phyloP scores from a whole-genome alignment of 768 basidiomycete species.

The Trametes villosa region DNA sequence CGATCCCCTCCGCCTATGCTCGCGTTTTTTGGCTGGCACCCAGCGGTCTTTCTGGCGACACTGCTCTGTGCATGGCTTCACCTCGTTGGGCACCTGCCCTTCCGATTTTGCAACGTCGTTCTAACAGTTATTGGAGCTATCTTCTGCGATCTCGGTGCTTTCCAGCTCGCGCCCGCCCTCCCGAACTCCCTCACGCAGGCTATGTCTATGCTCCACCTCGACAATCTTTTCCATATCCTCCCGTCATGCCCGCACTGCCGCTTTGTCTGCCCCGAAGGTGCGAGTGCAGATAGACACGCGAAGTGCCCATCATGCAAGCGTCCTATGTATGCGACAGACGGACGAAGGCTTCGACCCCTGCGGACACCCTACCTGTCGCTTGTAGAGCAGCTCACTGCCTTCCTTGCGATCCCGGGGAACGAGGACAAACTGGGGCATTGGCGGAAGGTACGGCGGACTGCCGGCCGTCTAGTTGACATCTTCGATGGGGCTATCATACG shows the following conservation, averaged over 20 bases:
- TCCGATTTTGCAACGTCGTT: neutral
- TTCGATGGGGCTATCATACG: conserved; percentile 35
- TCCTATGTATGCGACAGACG: neutral
- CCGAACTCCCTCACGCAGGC: neutral
- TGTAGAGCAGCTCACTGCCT: conserved; percentile 17
- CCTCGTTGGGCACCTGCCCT: conserved; percentile 3
- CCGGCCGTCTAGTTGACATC: conserved; percentile 30
- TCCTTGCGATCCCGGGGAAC: conserved; percentile 28
- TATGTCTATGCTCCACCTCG: neutral
- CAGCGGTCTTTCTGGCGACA: neutral
- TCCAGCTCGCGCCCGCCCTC: neutral
- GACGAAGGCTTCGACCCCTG: conserved; percentile 4
- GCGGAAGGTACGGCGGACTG: neutral
- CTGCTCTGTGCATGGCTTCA: neutral
- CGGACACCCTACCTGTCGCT: conserved; percentile 7
- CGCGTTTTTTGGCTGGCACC: neutral
- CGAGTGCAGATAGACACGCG: neutral
- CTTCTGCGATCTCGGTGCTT: neutral
- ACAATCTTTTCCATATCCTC: neutral
- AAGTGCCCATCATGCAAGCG: neutral
- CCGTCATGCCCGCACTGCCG: conserved; percentile 1
- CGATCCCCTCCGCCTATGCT: no score
- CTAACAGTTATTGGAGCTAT: neutral
- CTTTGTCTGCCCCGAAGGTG: neutral
- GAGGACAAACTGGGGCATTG: conserved; percentile 32